phyloP scores from a whole-genome alignment of 768 basidiomycete genomes.

The Xerocomus brunneocitrinus region DNA sequence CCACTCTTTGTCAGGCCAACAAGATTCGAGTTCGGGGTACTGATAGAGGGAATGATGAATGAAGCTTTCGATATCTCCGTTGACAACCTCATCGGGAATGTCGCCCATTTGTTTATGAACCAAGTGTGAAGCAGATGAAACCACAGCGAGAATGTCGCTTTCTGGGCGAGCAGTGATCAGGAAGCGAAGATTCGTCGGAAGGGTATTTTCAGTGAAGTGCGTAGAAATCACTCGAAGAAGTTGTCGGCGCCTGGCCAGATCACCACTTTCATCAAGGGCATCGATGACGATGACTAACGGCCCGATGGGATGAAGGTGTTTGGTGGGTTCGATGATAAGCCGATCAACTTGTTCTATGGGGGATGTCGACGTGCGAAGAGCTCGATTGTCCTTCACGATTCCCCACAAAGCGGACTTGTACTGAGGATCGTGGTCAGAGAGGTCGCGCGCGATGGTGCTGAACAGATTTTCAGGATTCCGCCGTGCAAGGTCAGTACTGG shows the following conservation, averaged over 20 bases:
- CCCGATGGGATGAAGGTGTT: too few species aligned
- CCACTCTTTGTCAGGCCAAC: constrained; percentile 3
- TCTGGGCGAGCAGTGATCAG: too few species aligned
- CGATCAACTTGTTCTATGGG: too few species aligned
- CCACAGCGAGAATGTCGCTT: too few species aligned
- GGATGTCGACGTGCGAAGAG: too few species aligned
- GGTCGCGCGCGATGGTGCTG: too few species aligned
- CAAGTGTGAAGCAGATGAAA: too few species aligned
- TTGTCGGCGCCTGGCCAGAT: background rate
- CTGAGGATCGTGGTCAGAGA: too few species aligned
- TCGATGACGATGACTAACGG: constrained; percentile 13
- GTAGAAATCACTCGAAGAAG: constrained; percentile 1
- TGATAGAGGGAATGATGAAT: background rate
- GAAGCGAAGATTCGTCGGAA: background rate
- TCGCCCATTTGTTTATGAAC: too few species aligned
- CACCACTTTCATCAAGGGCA: constrained; percentile 18
- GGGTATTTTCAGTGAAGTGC: background rate
- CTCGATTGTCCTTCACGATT: too few species aligned
- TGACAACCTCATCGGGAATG: background rate
- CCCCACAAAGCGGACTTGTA: too few species aligned
- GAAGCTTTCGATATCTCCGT: background rate
- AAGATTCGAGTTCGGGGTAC: background rate
- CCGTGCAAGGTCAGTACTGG: background rate
- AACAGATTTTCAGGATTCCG: background rate
- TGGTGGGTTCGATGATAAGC: too few species aligned